Percentiles rank a stretch among this genome's conserved stretches.
Evolutionary conservation across 2,329 filamentous ascomycete species (phyloP).

Genomic region (Aspergillus sojae): DNA sequence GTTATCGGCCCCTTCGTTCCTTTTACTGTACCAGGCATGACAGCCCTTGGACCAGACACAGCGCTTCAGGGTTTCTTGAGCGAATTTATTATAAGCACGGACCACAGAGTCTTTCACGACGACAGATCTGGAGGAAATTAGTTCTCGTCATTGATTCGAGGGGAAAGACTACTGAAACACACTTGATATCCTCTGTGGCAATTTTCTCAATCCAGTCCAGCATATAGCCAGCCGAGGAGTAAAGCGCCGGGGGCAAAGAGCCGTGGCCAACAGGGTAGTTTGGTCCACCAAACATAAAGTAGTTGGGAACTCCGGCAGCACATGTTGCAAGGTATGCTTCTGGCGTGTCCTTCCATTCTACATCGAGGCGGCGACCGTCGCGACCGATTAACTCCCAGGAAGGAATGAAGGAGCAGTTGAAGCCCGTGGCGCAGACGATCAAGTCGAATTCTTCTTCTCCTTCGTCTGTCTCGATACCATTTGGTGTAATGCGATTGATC

Average conservation of each 20-base stretch:
- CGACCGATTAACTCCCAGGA: slow-evolving; percentile 38
- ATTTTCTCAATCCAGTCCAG: slow-evolving; percentile 32
- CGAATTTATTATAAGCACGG: slow-evolving; percentile 23
- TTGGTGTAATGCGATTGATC: slow-evolving; percentile 26
- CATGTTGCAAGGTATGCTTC: slow-evolving; percentile 29
- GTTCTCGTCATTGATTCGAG: no score
- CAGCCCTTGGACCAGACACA: slow-evolving; percentile 32
- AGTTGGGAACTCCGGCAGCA: slow-evolving; percentile 28
- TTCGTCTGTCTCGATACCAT: slow-evolving; percentile 23
- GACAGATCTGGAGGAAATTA: slow-evolving; percentile 14
- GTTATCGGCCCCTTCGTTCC: slow-evolving; percentile 6
- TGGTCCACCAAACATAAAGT: slow-evolving; percentile 33
- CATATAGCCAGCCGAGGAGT: slow-evolving; percentile 27
- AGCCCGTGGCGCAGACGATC: slow-evolving; percentile 46
- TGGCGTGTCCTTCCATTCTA: slow-evolving; percentile 26
- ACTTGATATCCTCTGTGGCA: slow-evolving; percentile 22
- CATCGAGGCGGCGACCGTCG: slow-evolving; percentile 21
- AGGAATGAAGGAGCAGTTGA: slow-evolving; percentile 42
- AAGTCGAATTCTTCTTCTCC: slow-evolving; percentile 30
- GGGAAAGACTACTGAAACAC: not conserved
- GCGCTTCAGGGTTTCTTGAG: slow-evolving; percentile 25
- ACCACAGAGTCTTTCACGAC: slow-evolving; percentile 22
- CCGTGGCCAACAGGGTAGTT: slow-evolving; percentile 27
- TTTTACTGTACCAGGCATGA: slow-evolving; percentile 29
- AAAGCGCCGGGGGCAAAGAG: slow-evolving; percentile 19